Percentiles rank a stretch among this genome's conserved stretches.
These are phyloP conservation scores for Athelia psychrophila DNA, from an alignment of 1,284 basidiomycete species.

Conservation along the genomic window DNA sequence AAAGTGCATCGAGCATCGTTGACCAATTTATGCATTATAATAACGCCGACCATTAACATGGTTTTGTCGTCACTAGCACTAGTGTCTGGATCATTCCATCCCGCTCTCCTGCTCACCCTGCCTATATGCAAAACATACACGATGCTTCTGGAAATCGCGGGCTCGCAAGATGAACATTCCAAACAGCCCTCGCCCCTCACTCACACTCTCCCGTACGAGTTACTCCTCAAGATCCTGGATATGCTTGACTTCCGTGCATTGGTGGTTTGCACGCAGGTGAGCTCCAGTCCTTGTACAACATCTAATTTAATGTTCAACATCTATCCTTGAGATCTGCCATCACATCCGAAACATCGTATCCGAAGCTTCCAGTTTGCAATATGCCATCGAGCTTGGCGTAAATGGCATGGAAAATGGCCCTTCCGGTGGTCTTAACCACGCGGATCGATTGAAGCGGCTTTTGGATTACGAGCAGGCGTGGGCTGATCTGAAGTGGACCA, in stretches of 20 bases:
- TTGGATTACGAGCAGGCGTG: conserved; percentile 44
- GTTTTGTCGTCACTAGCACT: too few relatives aligned
- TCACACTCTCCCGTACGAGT: conserved; percentile 29
- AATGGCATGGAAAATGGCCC: conserved; percentile 46
- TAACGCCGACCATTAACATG: too few relatives aligned
- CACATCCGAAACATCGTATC: conserved; percentile 36
- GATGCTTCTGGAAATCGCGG: too few relatives aligned
- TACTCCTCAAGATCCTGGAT: conserved; percentile 28
- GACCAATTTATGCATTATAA: too few relatives aligned
- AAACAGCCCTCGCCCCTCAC: conserved; percentile 6
- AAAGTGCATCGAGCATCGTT: too few relatives aligned
- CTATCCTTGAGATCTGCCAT: conserved; percentile 39
- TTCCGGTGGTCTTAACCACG: conserved; percentile 20
- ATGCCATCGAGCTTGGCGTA: conserved; percentile 50
- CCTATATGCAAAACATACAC: too few relatives aligned
- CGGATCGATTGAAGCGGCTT: conserved; percentile 40
- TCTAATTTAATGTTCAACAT: background rate
- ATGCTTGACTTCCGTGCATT: conserved; percentile 32
- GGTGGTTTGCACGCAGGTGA: conserved; percentile 37
- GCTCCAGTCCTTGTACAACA: conserved; percentile 4
- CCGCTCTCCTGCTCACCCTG: too few relatives aligned
- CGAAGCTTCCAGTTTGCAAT: conserved; percentile 38
- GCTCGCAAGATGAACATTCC: background rate
- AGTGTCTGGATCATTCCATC: too few relatives aligned
- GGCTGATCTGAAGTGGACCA: conserved; percentile 39